phyloP scores from a whole-genome alignment of 2,329 filamentous ascomycete species.

The Fusarium nisikadoi region DNA sequence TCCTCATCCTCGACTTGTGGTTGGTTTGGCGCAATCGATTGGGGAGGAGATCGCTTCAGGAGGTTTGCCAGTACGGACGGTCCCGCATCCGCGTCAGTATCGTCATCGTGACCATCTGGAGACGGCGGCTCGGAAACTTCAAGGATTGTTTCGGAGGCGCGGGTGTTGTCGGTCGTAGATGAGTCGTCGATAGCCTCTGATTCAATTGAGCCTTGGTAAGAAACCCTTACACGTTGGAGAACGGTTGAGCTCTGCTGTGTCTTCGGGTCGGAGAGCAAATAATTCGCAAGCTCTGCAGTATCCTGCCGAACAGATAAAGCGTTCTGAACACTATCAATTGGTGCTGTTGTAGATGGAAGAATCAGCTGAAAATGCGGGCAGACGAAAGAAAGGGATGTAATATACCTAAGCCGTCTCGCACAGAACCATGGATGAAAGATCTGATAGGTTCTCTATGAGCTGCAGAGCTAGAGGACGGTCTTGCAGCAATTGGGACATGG shows the following conservation, averaged over 20 bases:
- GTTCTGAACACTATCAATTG: slow-evolving; percentile 76
- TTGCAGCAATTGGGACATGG: slow-evolving; percentile 36
- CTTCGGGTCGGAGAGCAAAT: slow-evolving; percentile 76
- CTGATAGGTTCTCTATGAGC: slow-evolving; percentile 73
- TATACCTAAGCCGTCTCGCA: slow-evolving; percentile 68
- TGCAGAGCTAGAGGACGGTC: slow-evolving; percentile 55
- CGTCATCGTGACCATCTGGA: slow-evolving; percentile 35
- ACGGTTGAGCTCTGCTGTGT: slow-evolving; percentile 58
- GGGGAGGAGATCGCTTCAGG: slow-evolving; percentile 60
- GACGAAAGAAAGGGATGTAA: slow-evolving; percentile 3
- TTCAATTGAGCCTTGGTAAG: slow-evolving; percentile 44
- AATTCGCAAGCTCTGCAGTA: slow-evolving; percentile 86
- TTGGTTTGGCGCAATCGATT: slow-evolving; percentile 44
- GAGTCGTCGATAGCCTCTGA: slow-evolving; percentile 39
- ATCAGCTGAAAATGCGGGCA: not conserved
- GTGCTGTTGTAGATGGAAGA: slow-evolving; percentile 49
- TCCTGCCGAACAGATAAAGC: slow-evolving; percentile 85
- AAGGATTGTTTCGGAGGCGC: slow-evolving; percentile 62
- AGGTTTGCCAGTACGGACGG: slow-evolving; percentile 61
- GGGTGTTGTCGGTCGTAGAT: slow-evolving; percentile 38
- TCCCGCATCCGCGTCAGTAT: slow-evolving; percentile 39
- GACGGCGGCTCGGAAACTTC: slow-evolving; percentile 66
- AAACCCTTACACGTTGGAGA: slow-evolving; percentile 51
- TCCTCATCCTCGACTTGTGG: slow-evolving; percentile 22
- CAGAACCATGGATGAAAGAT: slow-evolving; percentile 76